Percentiles rank a stretch among this genome's conserved stretches.
These are phyloP conservation scores for Biscogniauxia marginata DNA, from an alignment of 2,329 filamentous ascomycete species.

Conservation along the genomic window DNA sequence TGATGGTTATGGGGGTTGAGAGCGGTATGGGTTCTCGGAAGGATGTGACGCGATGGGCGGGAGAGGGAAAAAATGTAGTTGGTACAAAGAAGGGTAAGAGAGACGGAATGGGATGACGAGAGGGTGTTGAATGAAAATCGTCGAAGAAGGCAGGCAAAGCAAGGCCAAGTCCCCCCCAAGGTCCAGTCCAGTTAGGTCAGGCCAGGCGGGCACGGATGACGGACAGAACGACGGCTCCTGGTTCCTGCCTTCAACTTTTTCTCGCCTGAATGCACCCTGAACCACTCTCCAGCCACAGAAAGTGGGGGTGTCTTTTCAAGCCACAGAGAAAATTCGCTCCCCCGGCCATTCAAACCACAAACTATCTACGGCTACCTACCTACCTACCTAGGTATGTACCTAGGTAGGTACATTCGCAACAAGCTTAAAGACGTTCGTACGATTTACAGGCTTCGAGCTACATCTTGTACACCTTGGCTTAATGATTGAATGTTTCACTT, in stretches of 20 bases:
- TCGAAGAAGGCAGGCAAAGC: background rate
- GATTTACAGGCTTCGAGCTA: no score
- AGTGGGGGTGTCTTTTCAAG: background rate
- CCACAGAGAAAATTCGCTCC: background rate
- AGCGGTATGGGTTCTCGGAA: constrained; percentile 5
- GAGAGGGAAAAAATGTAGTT: constrained; percentile 10
- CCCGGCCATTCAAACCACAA: no score
- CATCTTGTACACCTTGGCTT: no score
- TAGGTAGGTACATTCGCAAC: no score
- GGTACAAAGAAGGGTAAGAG: constrained; percentile 23
- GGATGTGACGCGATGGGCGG: constrained; percentile 15
- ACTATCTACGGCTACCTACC: no score
- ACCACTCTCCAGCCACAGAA: background rate
- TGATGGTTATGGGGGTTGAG: background rate
- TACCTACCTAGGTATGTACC: no score
- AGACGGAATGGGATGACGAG: constrained; percentile 23
- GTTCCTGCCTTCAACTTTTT: background rate
- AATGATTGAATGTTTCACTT: no score
- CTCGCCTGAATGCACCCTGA: background rate
- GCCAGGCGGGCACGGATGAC: background rate
- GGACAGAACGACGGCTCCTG: no score
- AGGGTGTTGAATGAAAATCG: constrained; percentile 7
- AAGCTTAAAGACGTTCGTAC: no score
- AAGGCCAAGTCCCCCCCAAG: background rate
- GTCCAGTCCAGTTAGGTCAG: background rate